These are phyloP conservation scores for Cucumis cinereus DNA, from an alignment of 306 rosid genomes.

Conservation along the genomic window DNA sequence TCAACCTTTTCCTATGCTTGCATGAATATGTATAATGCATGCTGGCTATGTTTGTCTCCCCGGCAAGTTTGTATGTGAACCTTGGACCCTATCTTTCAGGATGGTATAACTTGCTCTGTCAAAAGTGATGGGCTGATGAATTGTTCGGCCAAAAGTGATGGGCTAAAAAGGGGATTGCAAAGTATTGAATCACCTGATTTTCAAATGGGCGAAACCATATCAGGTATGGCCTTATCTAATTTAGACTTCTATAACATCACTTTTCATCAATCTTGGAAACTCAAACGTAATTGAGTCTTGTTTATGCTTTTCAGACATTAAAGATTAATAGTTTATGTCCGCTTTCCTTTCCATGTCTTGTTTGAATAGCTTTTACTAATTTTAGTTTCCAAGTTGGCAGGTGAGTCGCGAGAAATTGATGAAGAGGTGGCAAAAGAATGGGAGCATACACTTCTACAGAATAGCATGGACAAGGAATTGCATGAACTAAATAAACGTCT, in stretches of 20 bases:
- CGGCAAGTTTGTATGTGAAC: conserved; percentile 6
- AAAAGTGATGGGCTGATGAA: conserved; percentile 63
- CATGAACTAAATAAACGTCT: conserved; percentile 87
- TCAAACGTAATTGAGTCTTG: not conserved
- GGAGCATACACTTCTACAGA: conserved; percentile 97
- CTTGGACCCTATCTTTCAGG: conserved; percentile 44
- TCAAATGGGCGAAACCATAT: conserved; percentile 56
- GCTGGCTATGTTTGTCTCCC: not conserved
- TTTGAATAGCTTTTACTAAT: conserved; percentile 12
- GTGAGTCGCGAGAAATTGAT: conserved; percentile 74
- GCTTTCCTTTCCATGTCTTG: not conserved
- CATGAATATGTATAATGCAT: not conserved
- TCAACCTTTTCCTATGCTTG: not conserved
- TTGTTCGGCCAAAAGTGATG: conserved; percentile 58
- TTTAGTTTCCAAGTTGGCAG: conserved; percentile 31
- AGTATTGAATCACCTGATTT: conserved; percentile 50
- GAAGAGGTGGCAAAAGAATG: conserved; percentile 93
- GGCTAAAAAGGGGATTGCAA: conserved; percentile 81
- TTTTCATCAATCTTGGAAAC: not conserved
- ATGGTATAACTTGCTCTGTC: conserved; percentile 37
- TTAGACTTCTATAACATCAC: not conserved
- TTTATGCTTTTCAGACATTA: not conserved
- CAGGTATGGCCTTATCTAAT: conserved; percentile 39
- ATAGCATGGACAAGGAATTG: conserved; percentile 92
- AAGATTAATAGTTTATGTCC: not conserved